Evolutionary conservation across 1,284 basidiomycete genomes (phyloP).

Genomic region (Rhodofomes roseus): DNA sequence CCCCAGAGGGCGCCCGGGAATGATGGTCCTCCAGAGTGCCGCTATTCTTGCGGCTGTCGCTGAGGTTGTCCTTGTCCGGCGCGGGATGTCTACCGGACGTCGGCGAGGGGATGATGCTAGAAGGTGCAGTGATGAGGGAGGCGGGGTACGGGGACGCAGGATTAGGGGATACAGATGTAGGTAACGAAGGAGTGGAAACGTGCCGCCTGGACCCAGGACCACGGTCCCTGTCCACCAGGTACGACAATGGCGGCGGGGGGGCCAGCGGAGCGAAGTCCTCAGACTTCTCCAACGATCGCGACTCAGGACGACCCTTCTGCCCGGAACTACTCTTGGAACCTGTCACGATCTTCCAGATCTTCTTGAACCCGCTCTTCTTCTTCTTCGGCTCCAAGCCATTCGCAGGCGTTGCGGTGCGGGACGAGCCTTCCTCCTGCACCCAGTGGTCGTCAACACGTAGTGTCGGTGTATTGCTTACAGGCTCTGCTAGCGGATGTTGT

Average conservation of each 20-base stretch:
- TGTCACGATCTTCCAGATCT: constrained; percentile 80
- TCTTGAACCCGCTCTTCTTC: constrained; percentile 79
- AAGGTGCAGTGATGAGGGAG: constrained; percentile 68
- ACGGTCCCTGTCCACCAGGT: constrained; percentile 69
- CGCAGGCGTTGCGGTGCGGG: constrained; percentile 24
- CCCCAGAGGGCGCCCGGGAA: constrained; percentile 18
- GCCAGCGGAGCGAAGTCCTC: constrained; percentile 74
- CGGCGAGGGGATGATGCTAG: constrained; percentile 69
- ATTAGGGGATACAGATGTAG: constrained; percentile 54
- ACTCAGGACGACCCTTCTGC: constrained; percentile 26
- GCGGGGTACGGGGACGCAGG: constrained; percentile 50
- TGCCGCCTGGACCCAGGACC: constrained; percentile 43
- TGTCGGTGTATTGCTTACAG: constrained; percentile 32
- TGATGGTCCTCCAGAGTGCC: constrained; percentile 22
- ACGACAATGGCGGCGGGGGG: constrained; percentile 83
- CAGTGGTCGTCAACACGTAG: constrained; percentile 53
- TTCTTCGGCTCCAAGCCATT: constrained; percentile 47
- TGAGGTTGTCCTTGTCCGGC: constrained; percentile 42
- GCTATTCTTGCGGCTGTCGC: constrained; percentile 40
- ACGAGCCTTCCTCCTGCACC: constrained; percentile 39
- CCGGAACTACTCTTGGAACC: constrained; percentile 42
- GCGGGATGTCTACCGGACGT: constrained; percentile 62
- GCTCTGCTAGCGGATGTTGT: constrained; percentile 26
- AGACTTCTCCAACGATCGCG: constrained; percentile 40
- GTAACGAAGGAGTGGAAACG: constrained; percentile 64